These are phyloP conservation scores for Helotiales sp. DNA, from an alignment of 2,329 filamentous ascomycete genomes.

Conservation along the genomic window DNA sequence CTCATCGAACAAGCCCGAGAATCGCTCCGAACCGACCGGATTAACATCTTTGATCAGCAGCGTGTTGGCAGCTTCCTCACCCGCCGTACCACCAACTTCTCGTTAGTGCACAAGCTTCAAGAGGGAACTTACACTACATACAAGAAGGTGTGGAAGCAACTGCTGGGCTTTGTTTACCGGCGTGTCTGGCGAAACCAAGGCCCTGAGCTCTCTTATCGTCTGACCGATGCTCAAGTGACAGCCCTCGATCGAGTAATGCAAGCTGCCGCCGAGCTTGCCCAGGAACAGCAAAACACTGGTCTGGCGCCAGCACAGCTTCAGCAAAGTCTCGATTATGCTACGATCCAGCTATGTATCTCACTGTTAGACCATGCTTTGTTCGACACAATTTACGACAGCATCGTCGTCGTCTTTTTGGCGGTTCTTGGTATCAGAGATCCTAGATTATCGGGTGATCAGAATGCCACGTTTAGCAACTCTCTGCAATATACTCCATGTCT, in stretches of 20 bases:
- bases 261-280: not conserved
- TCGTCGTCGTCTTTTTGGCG: not conserved
- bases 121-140: no score
- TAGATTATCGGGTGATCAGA: not conserved
- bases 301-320: not conserved
- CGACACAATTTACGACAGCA: not conserved
- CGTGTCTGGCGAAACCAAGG: not conserved
- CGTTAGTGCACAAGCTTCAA: not conserved
- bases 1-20: not conserved
- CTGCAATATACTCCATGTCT: no score
- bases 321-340: not conserved
- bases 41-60: not conserved
- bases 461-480: not conserved
- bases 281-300: not conserved
- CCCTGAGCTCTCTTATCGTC: not conserved
- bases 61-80: not conserved
- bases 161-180: not conserved
- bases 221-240: not conserved
- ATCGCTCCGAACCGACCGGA: not conserved
- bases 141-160: not conserved
- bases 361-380: not conserved
- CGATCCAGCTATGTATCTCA: not conserved
- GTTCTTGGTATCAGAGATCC: not conserved
- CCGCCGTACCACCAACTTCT: not conserved
- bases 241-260: not conserved